Percentiles rank a stretch among this genome's conserved stretches.
Conservation (phyloP, 768 basidiomycete genomes). For the Boletus subcaerulescens region DNA sequence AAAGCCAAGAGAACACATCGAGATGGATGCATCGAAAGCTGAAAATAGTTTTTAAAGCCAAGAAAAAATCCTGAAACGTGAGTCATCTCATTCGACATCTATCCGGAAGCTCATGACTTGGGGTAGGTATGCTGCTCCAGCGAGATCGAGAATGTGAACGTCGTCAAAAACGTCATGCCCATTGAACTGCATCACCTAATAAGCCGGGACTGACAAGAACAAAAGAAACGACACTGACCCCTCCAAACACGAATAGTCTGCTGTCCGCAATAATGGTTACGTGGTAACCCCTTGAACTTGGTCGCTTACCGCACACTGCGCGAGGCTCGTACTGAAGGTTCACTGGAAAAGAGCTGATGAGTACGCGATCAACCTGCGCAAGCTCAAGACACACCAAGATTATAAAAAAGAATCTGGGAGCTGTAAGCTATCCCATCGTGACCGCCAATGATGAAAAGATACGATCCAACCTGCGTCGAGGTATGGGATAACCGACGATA, state of each 20-base stretch:
- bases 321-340: conserved; percentile 82
- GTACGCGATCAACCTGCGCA: not conserved
- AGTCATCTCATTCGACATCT: conserved; percentile 34
- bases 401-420: conserved; percentile 76
- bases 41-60: not conserved
- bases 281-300: conserved; percentile 81
- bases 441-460: conserved; percentile 86
- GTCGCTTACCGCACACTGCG: conserved; percentile 61
- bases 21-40: not conserved
- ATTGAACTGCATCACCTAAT: conserved; percentile 48
- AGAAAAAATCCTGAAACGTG: not conserved
- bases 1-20: not conserved
- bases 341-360: conserved; percentile 42
- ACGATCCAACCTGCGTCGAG: conserved; percentile 87
- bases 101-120: conserved; percentile 80
- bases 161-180: conserved; percentile 83
- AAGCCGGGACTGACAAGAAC: not conserved
- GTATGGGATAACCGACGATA: conserved; percentile 78
- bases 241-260: conserved; percentile 83
- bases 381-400: conserved; percentile 59
- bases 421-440: conserved; percentile 79
- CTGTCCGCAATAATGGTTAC: conserved; percentile 79
- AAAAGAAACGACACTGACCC: conserved; percentile 34
- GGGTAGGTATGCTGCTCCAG: conserved; percentile 83
- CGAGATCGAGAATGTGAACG: conserved; percentile 80